Evolutionary conservation across 805 yeast species (phyloP), one percentile per base, ranked within the genome.

Genomic region (Candida pseudoglaebosa): DNA sequence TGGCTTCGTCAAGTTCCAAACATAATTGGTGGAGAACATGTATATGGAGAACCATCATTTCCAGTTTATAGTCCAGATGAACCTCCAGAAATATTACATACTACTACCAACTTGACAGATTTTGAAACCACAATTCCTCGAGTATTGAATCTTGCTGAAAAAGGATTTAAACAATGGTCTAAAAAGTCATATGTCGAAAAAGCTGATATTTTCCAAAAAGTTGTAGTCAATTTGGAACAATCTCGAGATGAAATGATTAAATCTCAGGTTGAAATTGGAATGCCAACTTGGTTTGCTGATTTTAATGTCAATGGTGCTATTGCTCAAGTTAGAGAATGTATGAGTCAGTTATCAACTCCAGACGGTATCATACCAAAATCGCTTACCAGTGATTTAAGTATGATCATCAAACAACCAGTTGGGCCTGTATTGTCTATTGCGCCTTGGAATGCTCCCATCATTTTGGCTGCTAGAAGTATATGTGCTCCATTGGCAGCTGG

Each of bases 371-470:
- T 50, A 1, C 42, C 49, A 12, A 40, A 46, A 21, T 28, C 54
- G 3, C 28, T 13, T 9, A 15, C 17, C 8, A 26, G 46, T 4
- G 57, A 49, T 13, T 44, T 60, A 28, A 58, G 66, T 1, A 28
- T 68, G 38, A 57, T 61, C 2, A 30, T 61, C 12, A 58, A 53
- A 30, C 57, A 61, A 30, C 77, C 78, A 1, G 39, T 70, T 12
- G 77, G 78, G 1, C 71, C 75, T 0, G 71, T 72, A 1, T 47
- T 71, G 24, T 59, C 74, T 13, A 64, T 72, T 2, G 57, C 75
- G 2, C 69, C 78, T 0, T 72, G 77, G 77, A 72, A 72, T 50
- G 76, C 74, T 1, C 75, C 78, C 1, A 64, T 63, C 0, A 55
- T 70, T 12, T 51, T 72, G 24, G 52, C 64, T 10, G 56, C 60